These are phyloP conservation scores for Crassisporium funariophilum DNA, from an alignment of 768 basidiomycete species.

Conservation along the genomic window DNA sequence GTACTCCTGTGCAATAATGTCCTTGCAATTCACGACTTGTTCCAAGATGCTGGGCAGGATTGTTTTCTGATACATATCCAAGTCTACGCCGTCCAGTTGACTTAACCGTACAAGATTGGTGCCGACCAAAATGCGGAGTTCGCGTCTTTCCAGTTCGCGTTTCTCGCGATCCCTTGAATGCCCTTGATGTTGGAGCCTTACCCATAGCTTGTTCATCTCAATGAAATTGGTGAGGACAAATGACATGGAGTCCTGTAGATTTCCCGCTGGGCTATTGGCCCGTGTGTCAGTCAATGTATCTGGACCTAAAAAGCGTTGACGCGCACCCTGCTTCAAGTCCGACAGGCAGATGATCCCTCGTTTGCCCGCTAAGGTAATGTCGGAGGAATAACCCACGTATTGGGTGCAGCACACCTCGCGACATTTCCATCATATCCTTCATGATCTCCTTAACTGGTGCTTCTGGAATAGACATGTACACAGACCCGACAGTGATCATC, in stretches of 20 bases:
- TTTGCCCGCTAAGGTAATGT: slow-evolving; percentile 97
- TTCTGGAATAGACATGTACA: slow-evolving; percentile 98
- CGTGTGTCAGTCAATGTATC: slow-evolving; percentile 5
- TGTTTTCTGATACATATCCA: slow-evolving; percentile 82
- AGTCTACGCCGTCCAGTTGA: slow-evolving; percentile 94
- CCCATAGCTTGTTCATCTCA: slow-evolving; percentile 99
- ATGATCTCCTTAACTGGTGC: slow-evolving; percentile 99
- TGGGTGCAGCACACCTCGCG: slow-evolving; percentile 95
- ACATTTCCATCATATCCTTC: slow-evolving; percentile 99
- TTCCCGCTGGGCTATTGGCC: slow-evolving; percentile 72
- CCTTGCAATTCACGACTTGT: slow-evolving; percentile 98
- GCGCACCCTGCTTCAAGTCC: slow-evolving; percentile 79
- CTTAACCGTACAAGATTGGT: slow-evolving; percentile 96
- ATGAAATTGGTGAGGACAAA: slow-evolving; percentile 99
- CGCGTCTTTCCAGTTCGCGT: slow-evolving; percentile 93
- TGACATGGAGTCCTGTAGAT: slow-evolving; percentile 91
- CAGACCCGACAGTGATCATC: slow-evolving; percentile 99
- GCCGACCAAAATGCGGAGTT: slow-evolving; percentile 93
- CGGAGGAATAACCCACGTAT: slow-evolving; percentile 93
- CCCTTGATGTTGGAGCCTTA: slow-evolving; percentile 95
- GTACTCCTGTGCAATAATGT: slow-evolving; percentile 98
- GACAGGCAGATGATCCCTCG: slow-evolving; percentile 92
- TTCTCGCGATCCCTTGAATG: slow-evolving; percentile 97
- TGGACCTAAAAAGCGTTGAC: slow-evolving; percentile 2
- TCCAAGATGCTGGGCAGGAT: slow-evolving; percentile 94